These are phyloP conservation scores for Didymella segeticola DNA, from an alignment of 2,329 filamentous ascomycete genomes.

Conservation along the genomic window DNA sequence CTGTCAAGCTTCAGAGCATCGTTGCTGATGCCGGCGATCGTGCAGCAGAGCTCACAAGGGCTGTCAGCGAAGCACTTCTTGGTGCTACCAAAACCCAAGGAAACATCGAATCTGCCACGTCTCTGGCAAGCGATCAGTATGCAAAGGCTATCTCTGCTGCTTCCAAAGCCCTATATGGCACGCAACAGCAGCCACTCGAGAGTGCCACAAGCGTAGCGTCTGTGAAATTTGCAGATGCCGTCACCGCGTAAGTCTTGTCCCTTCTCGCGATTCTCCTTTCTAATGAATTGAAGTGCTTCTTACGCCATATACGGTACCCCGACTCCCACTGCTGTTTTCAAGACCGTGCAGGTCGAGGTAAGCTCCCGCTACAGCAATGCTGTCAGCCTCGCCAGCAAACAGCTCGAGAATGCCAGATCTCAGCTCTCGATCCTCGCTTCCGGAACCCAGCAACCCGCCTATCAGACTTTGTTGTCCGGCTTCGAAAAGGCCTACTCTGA, in stretches of 20 bases:
- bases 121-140: constrained; percentile 64
- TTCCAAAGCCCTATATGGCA: constrained; percentile 63
- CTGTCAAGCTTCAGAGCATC: constrained; percentile 59
- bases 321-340: constrained; percentile 52
- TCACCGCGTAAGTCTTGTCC: constrained; percentile 58
- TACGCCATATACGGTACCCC: constrained; percentile 63
- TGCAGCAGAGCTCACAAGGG: constrained; percentile 61
- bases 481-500: constrained; percentile 72
- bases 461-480: constrained; percentile 73
- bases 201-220: constrained; percentile 60
- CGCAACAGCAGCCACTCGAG: constrained; percentile 49
- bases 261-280: neutral
- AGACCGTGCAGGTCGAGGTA: constrained; percentile 56
- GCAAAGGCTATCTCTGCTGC: constrained; percentile 63
- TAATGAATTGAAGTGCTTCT: constrained; percentile 55
- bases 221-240: constrained; percentile 63
- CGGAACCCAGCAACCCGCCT: constrained; percentile 72
- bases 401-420: constrained; percentile 71
- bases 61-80: constrained; percentile 63
- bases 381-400: constrained; percentile 68
- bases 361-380: constrained; percentile 68
- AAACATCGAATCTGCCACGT: constrained; percentile 58
- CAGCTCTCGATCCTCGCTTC: constrained; percentile 71
- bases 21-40: constrained; percentile 60
- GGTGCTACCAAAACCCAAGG: constrained; percentile 56